Evolutionary conservation across 495 filamentous ascomycete genomes (phyloP), one percentile per base, ranked within the genome.

Genomic region (Xylaria venustula): DNA sequence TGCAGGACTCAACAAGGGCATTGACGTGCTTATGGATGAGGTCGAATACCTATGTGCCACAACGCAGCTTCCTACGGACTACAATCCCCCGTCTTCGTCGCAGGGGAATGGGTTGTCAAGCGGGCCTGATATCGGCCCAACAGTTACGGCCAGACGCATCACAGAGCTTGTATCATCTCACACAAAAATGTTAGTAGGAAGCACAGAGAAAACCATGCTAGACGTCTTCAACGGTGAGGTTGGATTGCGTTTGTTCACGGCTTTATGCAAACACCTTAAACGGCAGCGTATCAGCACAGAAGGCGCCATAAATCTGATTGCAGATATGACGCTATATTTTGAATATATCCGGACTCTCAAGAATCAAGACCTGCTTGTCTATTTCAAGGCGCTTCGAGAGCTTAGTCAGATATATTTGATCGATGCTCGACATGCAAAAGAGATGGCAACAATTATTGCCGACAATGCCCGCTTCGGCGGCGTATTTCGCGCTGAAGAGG

Each of bases 221-320:
- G 94, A 99, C 68, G 94, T 98, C 19, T 99, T 99, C 79, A 97
- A 96, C 73, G 92, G 96, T 76, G 94, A 99, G 77, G 93, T 98
- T 26, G 95, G 94, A 1, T 81, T 98, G 40, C 88, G 95, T 17
- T 83, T 98, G 17, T 98, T 98, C 73, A 85, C 87, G 0, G 89
- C 88, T 14, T 74, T 98, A 36, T 97, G 93, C 80, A 98, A 99
- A 72, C 95, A 99, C 75, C 83, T 99, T 54, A 98, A 98, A 77
- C 87, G 95, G 41, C 94, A 98, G 74, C 86, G 94, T 61, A 86
- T 99, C 74, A 91, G 87, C 67, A 88, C 91, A 15, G 89, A 92
- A 57, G 94, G 94, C 54, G 91, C 94, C 23, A 83, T 98, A 60
- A 93, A 90, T 73, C 81, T 99, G 46, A 98, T 98, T 68, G 92